Evolutionary conservation across 2,329 filamentous ascomycete species (phyloP), one percentile per base, ranked within the genome.

Genomic region (Raffaelea ambrosiae): DNA sequence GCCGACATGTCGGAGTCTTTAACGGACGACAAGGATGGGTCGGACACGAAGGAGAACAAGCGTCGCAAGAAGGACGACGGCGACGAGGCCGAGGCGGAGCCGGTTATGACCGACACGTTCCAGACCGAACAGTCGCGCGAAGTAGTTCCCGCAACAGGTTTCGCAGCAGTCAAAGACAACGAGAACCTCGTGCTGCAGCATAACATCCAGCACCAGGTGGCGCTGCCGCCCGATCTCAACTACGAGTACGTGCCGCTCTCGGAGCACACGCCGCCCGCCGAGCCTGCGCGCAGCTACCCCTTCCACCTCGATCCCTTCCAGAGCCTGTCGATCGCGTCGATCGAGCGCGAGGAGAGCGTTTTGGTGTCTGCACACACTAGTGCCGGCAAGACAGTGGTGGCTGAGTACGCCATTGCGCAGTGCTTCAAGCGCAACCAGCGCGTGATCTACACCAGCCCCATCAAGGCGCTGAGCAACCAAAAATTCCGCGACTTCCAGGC

Each of bases 221-320:
- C 93, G 13, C 74, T 98, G 19, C 93, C 93, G 3, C 90, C 91
- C 10, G 88, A 95, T 63, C 86, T 94, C 48, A 88, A 94, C 68
- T 95, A 95, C 71, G 85, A 90, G 63, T 96, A 95, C 62, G 76
- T 95, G 18, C 91, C 91, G n/a, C 87, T 98, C 46, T 94, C 89
- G 20, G 78, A 95, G 67, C 93, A 98, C 73, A 89, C 89, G 65
- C 73, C 88, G n/a, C 89, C 91, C 11, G 85, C 83, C 49, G 81
- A 86, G 54, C 93, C 93, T 1, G 93, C 93, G 19, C 79, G 87
- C 54, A 81, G 74, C 31, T 98, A 86, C 74, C 79, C 83, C 10
- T 98, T 98, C 71, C 87, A 87, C 49, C 82, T 98, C 51, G 93
- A 98, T 72, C 93, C 93, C 44, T 98, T 98, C 75, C 93, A 98